A percentile compares a stretch with the other conserved stretches of the same genome.
These are phyloP conservation scores for Aphanomyces astaci DNA, from an alignment of 352 stramenopile species.

Conservation along the genomic window DNA sequence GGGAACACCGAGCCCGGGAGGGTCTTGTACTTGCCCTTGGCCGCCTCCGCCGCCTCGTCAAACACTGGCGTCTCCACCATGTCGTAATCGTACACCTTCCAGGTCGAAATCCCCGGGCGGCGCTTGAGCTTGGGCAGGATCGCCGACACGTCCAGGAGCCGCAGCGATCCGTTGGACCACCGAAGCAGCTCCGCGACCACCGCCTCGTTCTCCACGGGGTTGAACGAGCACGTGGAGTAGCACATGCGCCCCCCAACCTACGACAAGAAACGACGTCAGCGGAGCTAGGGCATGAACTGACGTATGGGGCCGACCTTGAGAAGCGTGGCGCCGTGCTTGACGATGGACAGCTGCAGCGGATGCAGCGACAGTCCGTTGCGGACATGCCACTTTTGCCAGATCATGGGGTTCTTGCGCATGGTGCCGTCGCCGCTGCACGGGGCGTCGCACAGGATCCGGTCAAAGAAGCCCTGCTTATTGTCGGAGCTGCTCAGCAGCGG, in stretches of 20 bases:
- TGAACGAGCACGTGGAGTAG: conserved; percentile 98
- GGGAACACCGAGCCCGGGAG: conserved; percentile 86
- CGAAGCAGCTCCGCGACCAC: conserved; percentile 96
- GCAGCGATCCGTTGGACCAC: conserved; percentile 78
- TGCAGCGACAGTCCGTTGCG: conserved; percentile 90
- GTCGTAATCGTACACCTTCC: conserved; percentile 90
- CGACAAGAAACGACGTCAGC: no score
- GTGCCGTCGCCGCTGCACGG: conserved; percentile 98
- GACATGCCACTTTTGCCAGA: conserved; percentile 93
- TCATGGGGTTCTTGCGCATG: conserved; percentile 95
- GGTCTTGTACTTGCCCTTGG: conserved; percentile 54
- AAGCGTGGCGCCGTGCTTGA: conserved; percentile 85
- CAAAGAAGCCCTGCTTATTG: conserved; percentile 85
- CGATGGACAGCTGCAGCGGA: conserved; percentile 93
- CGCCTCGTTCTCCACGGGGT: conserved; percentile 99
- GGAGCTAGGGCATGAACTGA: no score
- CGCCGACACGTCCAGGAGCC: conserved; percentile 87
- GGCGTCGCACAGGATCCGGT: conserved; percentile 98
- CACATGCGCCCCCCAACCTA: conserved; percentile 86
- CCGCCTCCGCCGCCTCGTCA: conserved; percentile 45
- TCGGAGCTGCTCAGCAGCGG: conserved; percentile 51
- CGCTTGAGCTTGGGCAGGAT: conserved; percentile 77
- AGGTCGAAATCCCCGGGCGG: conserved; percentile 80
- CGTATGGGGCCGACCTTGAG: conserved; percentile 83
- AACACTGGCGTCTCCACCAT: conserved; percentile 72